phyloP scores from a whole-genome alignment of 371 early-diverging fungal genomes.

The Apophysomyces elegans region DNA sequence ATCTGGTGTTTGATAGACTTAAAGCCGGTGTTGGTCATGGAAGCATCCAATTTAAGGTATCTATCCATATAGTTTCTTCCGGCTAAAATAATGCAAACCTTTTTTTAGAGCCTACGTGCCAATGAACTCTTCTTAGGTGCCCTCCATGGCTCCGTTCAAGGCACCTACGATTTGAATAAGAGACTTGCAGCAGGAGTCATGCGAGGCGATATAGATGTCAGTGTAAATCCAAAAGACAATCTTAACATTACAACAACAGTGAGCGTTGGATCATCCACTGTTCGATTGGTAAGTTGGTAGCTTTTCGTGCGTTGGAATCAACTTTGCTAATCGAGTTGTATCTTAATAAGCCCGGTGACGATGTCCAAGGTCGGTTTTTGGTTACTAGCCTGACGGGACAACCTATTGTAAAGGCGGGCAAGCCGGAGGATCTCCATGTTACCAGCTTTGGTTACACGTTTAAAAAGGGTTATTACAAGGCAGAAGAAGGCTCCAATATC shows the following conservation, averaged over 20 bases:
- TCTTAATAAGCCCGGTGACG: slow-evolving; percentile 19
- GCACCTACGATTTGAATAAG: slow-evolving; percentile 13
- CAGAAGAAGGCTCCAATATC: neutral
- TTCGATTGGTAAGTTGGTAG: slow-evolving; percentile 15
- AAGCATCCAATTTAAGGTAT: slow-evolving; percentile 20
- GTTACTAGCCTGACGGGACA: slow-evolving; percentile 19
- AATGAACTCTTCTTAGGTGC: slow-evolving; percentile 17
- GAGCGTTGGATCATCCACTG: slow-evolving; percentile 16
- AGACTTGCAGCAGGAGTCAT: slow-evolving; percentile 15
- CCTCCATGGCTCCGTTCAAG: slow-evolving; percentile 21
- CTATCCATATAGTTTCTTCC: neutral
- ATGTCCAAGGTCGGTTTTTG: slow-evolving; percentile 23
- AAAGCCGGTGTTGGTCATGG: slow-evolving; percentile 24
- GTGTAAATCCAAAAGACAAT: slow-evolving; percentile 12
- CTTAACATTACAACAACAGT: slow-evolving; percentile 19
- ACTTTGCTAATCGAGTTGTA: neutral
- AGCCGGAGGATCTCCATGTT: slow-evolving; percentile 31
- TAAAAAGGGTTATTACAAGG: slow-evolving; percentile 31
- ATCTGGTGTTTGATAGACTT: slow-evolving; percentile 10
- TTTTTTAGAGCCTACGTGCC: slow-evolving; percentile 21
- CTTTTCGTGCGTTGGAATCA: no score
- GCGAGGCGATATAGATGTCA: slow-evolving; percentile 19
- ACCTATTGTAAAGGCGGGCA: slow-evolving; percentile 22
- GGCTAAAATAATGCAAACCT: neutral
- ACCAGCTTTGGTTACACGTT: slow-evolving; percentile 16